phyloP scores from a whole-genome alignment of 768 basidiomycete species.

The Inosperma sp. region DNA sequence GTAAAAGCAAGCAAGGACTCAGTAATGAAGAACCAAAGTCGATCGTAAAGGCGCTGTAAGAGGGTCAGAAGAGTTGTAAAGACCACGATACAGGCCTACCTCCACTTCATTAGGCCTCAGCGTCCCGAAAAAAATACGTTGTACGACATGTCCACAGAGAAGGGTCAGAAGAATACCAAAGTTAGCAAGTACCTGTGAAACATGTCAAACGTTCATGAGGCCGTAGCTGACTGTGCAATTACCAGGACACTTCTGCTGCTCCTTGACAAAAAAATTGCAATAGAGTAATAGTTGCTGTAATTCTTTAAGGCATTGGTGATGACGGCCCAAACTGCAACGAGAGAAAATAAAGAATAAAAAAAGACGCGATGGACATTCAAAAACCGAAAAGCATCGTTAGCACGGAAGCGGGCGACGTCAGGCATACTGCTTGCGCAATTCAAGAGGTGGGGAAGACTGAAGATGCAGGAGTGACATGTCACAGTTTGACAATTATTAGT shows the following conservation, averaged over 20 bases:
- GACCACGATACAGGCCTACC: constrained; percentile 41
- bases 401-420: constrained; percentile 46
- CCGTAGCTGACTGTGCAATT: constrained; percentile 3
- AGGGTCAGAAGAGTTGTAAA: not conserved
- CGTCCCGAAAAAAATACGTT: constrained; percentile 87
- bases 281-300: constrained; percentile 91
- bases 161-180: constrained; percentile 78
- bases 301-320: constrained; percentile 76
- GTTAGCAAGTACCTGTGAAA: constrained; percentile 77
- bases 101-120: constrained; percentile 87
- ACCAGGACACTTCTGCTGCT: constrained; percentile 93
- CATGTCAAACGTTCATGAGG: constrained; percentile 6
- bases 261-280: constrained; percentile 87
- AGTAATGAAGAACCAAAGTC: constrained; percentile 96
- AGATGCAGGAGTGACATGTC: too few species aligned
- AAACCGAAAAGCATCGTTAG: constrained; percentile 45
- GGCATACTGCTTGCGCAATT: constrained; percentile 24
- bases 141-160: constrained; percentile 69
- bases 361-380: constrained; percentile 61
- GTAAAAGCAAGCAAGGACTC: constrained; percentile 95
- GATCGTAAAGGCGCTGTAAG: constrained; percentile 86
- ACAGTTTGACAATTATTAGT: too few species aligned
- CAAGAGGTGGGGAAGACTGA: too few species aligned
- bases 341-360: constrained; percentile 65
- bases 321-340: constrained; percentile 64